Evolutionary conservation across 371 early-diverging fungal genomes (phyloP), one percentile per base, ranked within the genome.

Genomic region (Mucor mucedo): DNA sequence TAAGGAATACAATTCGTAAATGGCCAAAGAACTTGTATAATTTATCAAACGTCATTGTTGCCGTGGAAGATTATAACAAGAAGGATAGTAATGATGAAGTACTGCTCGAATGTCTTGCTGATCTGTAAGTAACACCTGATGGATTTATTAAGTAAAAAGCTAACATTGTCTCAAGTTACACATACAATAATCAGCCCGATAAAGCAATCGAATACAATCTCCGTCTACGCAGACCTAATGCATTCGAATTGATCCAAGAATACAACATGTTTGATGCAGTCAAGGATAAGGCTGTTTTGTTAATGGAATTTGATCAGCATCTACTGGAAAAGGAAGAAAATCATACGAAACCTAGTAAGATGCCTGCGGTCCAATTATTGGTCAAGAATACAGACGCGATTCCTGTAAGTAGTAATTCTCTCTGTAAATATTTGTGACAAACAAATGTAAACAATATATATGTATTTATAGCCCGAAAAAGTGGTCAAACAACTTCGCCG

Each of bases 341-440:
- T 6, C 63, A 66, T 13, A 66, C 67, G 4, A 76, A 60, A 55
- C 62, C 62, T 40, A 72, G 48, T 52, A 80, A 63, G 21, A 78
- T 78, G 82, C 84, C 86, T 40, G 87, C 89, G 28, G 93, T 94
- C 7, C 88, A 85, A 69, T 64, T 97, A 28, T 78, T 97, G 59
- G 93, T 93, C 4, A 83, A 89, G 42, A 87, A 93, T 66, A 90
- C 93, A 2, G 93, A 95, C 30, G 89, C 92, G 13, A 89, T 97
- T 50, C 91, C 90, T 30, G 91, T 92, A 80, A 62, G 60, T 38
- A 44, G 13, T 21, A 21, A 21, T 47, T 11, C 58, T 16, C 60
- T 30, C 2, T 54, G 42, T 16, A 11, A 27, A 2, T 40, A 5
- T 55, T 21, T 38, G 5, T 16, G 7, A 16, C 21, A 55, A 48